Base-by-base conservation (phyloP, 192 early-diverging fungal species). In the Gryganskiella cystojenkinii region DNA sequence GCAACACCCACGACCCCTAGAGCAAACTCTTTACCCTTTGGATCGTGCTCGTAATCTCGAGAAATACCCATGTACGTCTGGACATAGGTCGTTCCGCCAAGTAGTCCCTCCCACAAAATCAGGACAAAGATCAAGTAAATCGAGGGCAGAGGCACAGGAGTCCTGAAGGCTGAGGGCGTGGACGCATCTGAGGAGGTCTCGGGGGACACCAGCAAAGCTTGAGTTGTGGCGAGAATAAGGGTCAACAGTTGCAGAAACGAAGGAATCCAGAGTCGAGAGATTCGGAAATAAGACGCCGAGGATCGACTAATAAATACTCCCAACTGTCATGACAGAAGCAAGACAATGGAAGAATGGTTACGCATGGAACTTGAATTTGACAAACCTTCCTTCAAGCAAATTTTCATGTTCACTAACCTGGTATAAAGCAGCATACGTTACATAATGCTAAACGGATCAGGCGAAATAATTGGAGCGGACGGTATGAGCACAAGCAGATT, bases 81-180 rank as follows among this genome's bases (percentile, higher is more conserved):
- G 4, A 83, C 82, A 66, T 83, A 83, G n/a, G 78, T 80, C 4
- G 82, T 43, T 25, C 82, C 82, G 22, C 82, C 82, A 5, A 83
- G 45, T 3, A 83, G 59, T 4, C 82, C 82, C 46, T 83, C 82
- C 78, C 76, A 79, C n/a, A 83, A 45, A 31, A 83, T 66, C 20
- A 83, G 33, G 0, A 52, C 44, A 67, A 83, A 83, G 1, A 83
- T 59, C 8, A 83, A 5, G 31, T 75, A 83, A 8, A 83, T 78
- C 25, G 45, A 64, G 3, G 82, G 80, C 20, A 83, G 40, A 24
- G 69, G 69, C n/a, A 56, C 40, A 0, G 69, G 60, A 14, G 35
- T 15, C 1, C 24, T 17, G 1, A 31, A 25, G 34, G 35, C 20
- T 0, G n/a, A 4, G 10, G 0, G 31, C 8, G 28, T 33, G 31